Conservation (phyloP, 2,329 filamentous ascomycete species). For the Fusarium torreyae region DNA sequence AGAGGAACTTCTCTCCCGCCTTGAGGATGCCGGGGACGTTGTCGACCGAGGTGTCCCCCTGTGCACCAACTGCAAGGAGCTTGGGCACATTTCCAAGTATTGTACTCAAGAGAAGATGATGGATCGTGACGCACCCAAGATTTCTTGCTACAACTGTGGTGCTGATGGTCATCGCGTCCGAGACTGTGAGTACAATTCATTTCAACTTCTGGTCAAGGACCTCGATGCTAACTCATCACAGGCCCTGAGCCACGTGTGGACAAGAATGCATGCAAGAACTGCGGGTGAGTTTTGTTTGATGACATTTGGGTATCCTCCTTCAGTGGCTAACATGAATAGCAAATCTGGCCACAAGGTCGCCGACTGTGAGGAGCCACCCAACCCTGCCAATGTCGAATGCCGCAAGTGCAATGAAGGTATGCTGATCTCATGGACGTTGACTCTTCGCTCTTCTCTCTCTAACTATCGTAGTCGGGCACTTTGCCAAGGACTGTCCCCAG, state of each 20-base stretch:
- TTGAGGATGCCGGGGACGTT: conserved; percentile 76
- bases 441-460: conserved; percentile 3
- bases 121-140: conserved; percentile 63
- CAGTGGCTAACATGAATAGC: conserved; percentile 48
- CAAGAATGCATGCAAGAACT: conserved; percentile 78
- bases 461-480: conserved; percentile 68
- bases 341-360: conserved; percentile 66
- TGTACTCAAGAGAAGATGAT: conserved; percentile 71
- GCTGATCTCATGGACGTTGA: conserved; percentile 40
- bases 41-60: conserved; percentile 71
- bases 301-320: not conserved
- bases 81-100: conserved; percentile 73
- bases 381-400: conserved; percentile 74
- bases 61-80: conserved; percentile 75
- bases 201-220: not conserved
- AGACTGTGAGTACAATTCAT: conserved; percentile 70
- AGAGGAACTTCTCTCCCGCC: conserved; percentile 74
- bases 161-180: conserved; percentile 76
- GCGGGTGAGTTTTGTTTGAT: conserved; percentile 61
- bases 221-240: conserved; percentile 53
- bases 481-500: conserved; percentile 74
- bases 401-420: conserved; percentile 75
- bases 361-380: conserved; percentile 73
- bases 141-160: conserved; percentile 77
- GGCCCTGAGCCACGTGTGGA: conserved; percentile 73